Percentiles rank a stretch among this genome's conserved stretches.
Conservation (phyloP, 2,329 filamentous ascomycete genomes). For the Fonsecaea monophora region DNA sequence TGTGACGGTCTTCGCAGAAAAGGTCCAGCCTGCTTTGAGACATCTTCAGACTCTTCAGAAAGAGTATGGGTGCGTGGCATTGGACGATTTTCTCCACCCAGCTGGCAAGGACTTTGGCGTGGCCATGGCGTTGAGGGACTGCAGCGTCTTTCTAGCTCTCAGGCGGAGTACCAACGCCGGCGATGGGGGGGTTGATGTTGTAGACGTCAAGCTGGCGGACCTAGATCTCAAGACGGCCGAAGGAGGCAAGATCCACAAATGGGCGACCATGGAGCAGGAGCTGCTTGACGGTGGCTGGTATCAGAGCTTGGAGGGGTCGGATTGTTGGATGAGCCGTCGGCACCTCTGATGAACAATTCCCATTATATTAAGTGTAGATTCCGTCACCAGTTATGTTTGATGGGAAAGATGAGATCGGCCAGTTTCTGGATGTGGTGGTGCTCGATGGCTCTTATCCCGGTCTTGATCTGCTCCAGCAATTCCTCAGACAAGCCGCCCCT, state of each 20-base stretch:
- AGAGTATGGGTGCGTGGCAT: constrained; percentile 40
- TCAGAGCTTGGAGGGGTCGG: constrained; percentile 46
- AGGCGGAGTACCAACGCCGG: constrained; percentile 45
- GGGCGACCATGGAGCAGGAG: constrained; percentile 67
- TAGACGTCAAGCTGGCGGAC: constrained; percentile 68
- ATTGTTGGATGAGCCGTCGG: constrained; percentile 32
- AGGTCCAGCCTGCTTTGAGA: constrained; percentile 47
- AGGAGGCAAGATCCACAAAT: constrained; percentile 70
- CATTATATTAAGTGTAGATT: background rate
- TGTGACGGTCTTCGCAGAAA: constrained; percentile 43
- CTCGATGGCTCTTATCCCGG: constrained; percentile 60
- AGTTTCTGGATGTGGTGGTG: constrained; percentile 62
- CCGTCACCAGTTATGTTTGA: constrained; percentile 46
- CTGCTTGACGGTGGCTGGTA: constrained; percentile 76
- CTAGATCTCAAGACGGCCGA: constrained; percentile 75
- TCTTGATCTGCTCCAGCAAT: constrained; percentile 64
- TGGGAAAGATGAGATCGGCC: constrained; percentile 56
- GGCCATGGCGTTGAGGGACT: constrained; percentile 82
- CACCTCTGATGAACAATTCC: background rate
- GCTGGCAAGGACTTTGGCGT: constrained; percentile 61
- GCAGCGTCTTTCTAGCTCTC: constrained; percentile 66
- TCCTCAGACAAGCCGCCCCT: constrained; percentile 65
- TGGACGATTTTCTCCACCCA: constrained; percentile 39
- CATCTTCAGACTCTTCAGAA: constrained; percentile 38
- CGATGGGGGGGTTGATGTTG: constrained; percentile 42